phyloP scores from a whole-genome alignment of 139 green algal genomes.

The Tetradesmus obliquus region DNA sequence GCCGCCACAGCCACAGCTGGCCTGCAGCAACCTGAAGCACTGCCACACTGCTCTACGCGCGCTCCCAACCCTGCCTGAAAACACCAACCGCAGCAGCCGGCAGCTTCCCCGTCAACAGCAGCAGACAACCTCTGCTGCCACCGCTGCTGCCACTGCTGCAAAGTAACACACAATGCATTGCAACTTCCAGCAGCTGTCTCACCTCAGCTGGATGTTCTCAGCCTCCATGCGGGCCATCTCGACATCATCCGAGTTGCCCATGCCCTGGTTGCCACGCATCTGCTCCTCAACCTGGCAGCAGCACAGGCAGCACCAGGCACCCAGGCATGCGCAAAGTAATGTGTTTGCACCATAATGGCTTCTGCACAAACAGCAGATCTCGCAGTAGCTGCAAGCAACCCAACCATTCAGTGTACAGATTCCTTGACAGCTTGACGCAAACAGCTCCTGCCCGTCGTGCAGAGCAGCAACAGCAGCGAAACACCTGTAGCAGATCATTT shows the following conservation, averaged over 20 bases:
- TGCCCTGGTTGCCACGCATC: constrained; percentile 28
- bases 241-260: constrained; percentile 23
- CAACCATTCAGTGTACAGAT: neutral
- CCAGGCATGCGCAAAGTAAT: constrained; percentile 57
- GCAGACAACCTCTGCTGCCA: no score
- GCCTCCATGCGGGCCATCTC: constrained; percentile 41
- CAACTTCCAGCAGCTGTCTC: no score
- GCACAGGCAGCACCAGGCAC: constrained; percentile 34
- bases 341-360: neutral
- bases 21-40: no score
- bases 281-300: constrained; percentile 42
- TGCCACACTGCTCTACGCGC: no score
- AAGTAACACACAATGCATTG: no score
- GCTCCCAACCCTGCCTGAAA: no score
- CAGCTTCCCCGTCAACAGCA: no score
- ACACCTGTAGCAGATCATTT: neutral
- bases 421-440: no score
- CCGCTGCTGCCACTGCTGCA: no score
- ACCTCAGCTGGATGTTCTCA: constrained; percentile 42
- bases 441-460: no score
- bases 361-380: neutral
- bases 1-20: no score
- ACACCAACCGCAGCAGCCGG: no score
- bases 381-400: neutral
- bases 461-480: neutral